phyloP scores from a whole-genome alignment of 2,329 filamentous ascomycete species.

The Colletotrichum eremochloae region DNA sequence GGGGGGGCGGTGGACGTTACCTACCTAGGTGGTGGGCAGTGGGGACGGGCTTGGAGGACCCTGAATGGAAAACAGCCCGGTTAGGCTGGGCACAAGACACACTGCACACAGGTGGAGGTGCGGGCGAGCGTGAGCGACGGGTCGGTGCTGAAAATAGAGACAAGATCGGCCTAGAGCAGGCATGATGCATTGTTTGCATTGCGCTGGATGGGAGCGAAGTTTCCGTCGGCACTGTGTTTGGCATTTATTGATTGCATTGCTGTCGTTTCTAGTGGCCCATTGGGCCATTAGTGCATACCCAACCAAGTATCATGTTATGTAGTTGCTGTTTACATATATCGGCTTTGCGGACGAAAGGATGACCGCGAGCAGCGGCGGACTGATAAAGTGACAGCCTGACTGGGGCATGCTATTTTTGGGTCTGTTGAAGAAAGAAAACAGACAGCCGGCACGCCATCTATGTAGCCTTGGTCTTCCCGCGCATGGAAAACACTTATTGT shows the following conservation, averaged over 20 bases:
- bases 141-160: slow-evolving; percentile 40
- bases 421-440: slow-evolving; percentile 18
- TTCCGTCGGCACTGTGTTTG: neutral
- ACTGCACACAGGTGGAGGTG: slow-evolving; percentile 17
- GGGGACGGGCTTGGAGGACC: slow-evolving; percentile 34
- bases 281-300: too few relatives aligned
- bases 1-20: neutral
- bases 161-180: slow-evolving; percentile 34
- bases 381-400: neutral
- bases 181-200: slow-evolving; percentile 24
- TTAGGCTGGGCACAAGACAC: neutral
- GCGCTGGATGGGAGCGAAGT: too few relatives aligned
- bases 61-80: slow-evolving; percentile 32
- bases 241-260: neutral
- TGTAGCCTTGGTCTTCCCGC: slow-evolving; percentile 5
- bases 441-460: slow-evolving; percentile 8
- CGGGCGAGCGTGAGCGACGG: slow-evolving; percentile 19
- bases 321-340: neutral
- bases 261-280: slow-evolving; percentile 2
- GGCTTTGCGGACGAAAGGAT: neutral
- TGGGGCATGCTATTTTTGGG: slow-evolving; percentile 23
- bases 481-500: neutral
- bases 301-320: too few relatives aligned
- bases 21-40: neutral
- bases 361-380: neutral